phyloP scores from a whole-genome alignment of 306 rosid species.

The Lagenaria siceraria region DNA sequence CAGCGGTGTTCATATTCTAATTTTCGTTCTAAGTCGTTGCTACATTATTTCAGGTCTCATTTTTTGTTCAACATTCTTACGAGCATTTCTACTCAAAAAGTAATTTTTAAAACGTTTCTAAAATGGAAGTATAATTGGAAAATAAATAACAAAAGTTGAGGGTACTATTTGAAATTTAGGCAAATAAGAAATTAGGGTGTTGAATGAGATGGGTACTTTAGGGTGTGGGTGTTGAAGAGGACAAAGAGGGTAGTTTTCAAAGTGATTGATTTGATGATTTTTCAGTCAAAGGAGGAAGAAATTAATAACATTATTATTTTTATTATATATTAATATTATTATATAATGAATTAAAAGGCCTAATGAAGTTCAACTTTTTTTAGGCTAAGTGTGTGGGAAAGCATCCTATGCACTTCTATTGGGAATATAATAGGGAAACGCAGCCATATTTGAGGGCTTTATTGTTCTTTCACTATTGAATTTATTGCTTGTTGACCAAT shows the following conservation, averaged over 20 bases:
- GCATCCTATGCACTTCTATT: neutral
- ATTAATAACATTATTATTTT: neutral
- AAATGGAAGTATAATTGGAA: too few species aligned
- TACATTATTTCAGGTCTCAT: too few species aligned
- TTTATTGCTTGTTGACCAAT: neutral
- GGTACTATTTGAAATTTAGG: too few species aligned
- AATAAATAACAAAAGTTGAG: too few species aligned
- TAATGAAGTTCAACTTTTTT: neutral
- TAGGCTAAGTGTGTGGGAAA: neutral
- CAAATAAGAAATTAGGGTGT: neutral
- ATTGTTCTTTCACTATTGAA: neutral
- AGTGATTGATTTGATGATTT: neutral
- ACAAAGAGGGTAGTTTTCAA: neutral
- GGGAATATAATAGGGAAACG: neutral
- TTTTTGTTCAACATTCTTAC: too few species aligned
- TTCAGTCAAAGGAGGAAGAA: neutral
- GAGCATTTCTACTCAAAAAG: too few species aligned
- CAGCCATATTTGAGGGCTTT: neutral
- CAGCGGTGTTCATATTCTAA: too few species aligned
- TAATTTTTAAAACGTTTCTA: too few species aligned
- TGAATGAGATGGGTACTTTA: neutral
- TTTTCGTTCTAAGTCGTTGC: too few species aligned
- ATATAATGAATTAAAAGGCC: neutral
- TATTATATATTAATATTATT: too few species aligned
- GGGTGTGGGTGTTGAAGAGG: neutral